Base-by-base conservation (phyloP, 116 monocot species). In the Phalaenopsis hybrid region DNA sequence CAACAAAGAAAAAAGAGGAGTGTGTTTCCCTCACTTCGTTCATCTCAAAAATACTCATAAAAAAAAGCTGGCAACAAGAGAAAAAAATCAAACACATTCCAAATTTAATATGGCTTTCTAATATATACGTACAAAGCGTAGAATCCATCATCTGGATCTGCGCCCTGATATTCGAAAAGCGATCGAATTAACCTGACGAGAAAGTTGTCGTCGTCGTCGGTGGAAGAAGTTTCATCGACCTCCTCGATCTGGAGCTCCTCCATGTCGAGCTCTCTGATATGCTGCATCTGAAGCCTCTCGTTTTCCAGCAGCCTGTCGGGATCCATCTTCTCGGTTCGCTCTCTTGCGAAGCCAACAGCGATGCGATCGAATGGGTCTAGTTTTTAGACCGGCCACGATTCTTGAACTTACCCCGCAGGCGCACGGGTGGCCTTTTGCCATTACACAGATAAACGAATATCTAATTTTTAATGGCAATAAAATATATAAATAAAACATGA, bases 241-340 rank as follows among this genome's bases (percentile, higher is more conserved):
- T 91, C 87, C 82, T 97, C 97, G 82, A 97, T 79, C 83, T 92
- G 87, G 67, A 97, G 94, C 86, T 97, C 97, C 85, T 97, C 97
- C 87, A 88, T 83, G 82, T 97, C 97, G 58, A 97, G 94, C 86
- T 92, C 87, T 49, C 91, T 87, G 21, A 97, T 94, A 79, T 87
- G 89, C 83, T 91, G 86, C 79, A 97, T 97, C 78, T 88, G 91
- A 37, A 86, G 91, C 85, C 97, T 81, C 89, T 97, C 97, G 78
- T 75, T 81, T 85, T 91, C 89, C 82, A 78, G 77, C 13, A 96
- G 23, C 78, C 87, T 77, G 34, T 87, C 83, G 23, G 70, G 81
- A 31, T 92, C 90, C 84, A 83, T 45, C 45, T 28, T 45, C 45
- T 45, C 45, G 6, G 5, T 0, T 45, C 45, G 45, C 45, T 45